phyloP scores from a whole-genome alignment of 2,329 filamentous ascomycete genomes.

The Diaporthe australafricana region DNA sequence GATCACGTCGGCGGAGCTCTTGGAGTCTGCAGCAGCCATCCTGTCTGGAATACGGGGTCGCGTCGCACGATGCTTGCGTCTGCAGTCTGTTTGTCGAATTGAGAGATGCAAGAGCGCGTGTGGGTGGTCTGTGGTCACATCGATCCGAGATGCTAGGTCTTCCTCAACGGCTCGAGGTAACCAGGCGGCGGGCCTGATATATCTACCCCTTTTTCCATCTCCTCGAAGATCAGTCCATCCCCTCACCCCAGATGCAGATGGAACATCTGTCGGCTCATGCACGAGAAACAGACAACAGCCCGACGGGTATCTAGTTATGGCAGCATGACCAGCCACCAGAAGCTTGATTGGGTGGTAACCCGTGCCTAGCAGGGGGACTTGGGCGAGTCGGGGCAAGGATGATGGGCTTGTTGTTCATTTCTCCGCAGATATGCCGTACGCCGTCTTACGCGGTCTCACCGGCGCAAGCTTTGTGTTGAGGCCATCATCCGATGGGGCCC shows the following conservation, averaged over 20 bases:
- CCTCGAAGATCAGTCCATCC: not conserved
- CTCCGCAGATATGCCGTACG: conserved; percentile 13
- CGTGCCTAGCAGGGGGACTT: not conserved
- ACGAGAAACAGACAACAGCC: not conserved
- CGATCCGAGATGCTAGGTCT: not conserved
- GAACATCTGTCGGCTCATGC: not conserved
- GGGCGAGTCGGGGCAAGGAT: not conserved
- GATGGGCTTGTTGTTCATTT: not conserved
- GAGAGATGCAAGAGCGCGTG: not conserved
- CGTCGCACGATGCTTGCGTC: not conserved
- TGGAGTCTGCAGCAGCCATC: conserved; percentile 20
- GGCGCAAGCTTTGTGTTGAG: not conserved
- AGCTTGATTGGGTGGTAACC: conserved; percentile 23
- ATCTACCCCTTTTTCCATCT: not conserved
- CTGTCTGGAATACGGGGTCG: not conserved
- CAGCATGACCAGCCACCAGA: conserved; percentile 15
- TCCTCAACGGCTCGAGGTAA: not conserved
- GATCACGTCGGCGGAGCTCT: conserved; percentile 39
- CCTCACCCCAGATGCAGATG: conserved; percentile 6
- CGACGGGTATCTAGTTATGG: not conserved
- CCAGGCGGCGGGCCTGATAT: not conserved
- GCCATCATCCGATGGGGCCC: not conserved
- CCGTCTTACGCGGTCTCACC: not conserved
- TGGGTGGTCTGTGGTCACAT: not conserved
- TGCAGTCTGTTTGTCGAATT: not conserved